Evolutionary conservation across 2,329 filamentous ascomycete genomes (phyloP).

Genomic region (Hypoxylon sp.): DNA sequence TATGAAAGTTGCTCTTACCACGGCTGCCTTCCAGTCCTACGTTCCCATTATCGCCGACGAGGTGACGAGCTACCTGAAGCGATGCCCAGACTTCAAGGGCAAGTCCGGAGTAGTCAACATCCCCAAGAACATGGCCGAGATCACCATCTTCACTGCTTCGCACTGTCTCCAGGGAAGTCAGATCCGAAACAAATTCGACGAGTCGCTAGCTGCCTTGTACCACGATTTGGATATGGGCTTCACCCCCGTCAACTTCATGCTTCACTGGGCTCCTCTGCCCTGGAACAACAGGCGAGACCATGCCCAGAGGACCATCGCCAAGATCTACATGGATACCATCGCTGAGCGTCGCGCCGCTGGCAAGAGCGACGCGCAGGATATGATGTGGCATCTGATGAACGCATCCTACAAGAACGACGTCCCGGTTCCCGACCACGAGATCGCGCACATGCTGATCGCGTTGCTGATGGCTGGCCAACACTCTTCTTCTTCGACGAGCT

Average conservation of each 20-base stretch:
- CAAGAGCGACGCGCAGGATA: constrained; percentile 69
- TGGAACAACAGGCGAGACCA: constrained; percentile 83
- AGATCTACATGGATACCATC: constrained; percentile 85
- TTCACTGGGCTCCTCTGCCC: constrained; percentile 88
- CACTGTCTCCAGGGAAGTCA: constrained; percentile 85
- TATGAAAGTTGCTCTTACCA: constrained; percentile 82
- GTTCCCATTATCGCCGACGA: constrained; percentile 81
- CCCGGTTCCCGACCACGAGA: constrained; percentile 80
- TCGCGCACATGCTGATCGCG: constrained; percentile 94
- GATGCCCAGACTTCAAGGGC: constrained; percentile 70
- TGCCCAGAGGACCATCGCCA: constrained; percentile 81
- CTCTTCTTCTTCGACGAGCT: constrained; percentile 82
- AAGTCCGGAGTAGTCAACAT: constrained; percentile 75
- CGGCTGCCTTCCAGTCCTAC: constrained; percentile 76
- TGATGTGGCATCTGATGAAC: constrained; percentile 91
- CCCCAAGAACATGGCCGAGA: constrained; percentile 78
- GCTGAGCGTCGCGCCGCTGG: constrained; percentile 67
- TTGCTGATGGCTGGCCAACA: constrained; percentile 92
- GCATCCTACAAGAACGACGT: constrained; percentile 85
- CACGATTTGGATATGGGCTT: constrained; percentile 92
- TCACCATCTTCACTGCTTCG: constrained; percentile 90
- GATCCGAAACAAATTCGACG: constrained; percentile 81
- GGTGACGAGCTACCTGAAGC: constrained; percentile 76
- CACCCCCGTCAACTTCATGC: constrained; percentile 86
- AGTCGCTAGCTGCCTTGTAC: constrained; percentile 81